A percentile compares a stretch with the other conserved stretches of the same genome.
Evolutionary conservation across 176 grass and related monocot genomes (phyloP).

Genomic region (Musa acuminata): DNA sequence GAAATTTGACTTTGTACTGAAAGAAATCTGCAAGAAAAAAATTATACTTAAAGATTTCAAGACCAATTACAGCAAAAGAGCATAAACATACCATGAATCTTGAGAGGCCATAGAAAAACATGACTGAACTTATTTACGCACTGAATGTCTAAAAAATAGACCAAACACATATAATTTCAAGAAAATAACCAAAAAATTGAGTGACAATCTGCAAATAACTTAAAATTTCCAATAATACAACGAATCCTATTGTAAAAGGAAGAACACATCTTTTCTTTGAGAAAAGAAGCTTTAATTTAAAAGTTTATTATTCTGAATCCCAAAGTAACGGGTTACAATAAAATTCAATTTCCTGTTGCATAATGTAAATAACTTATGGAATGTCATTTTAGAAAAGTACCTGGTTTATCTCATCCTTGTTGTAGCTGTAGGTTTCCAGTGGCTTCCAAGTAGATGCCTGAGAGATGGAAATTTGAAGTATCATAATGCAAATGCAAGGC

Average conservation of each 20-base stretch:
- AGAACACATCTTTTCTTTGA: not conserved
- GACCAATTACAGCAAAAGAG: not conserved
- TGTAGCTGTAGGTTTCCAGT: constrained; percentile 75
- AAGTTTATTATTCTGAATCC: not conserved
- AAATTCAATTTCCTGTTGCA: not conserved
- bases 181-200: not conserved
- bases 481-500: not conserved
- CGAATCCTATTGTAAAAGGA: not conserved
- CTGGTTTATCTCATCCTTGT: constrained; percentile 99
- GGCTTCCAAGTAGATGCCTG: constrained; percentile 64
- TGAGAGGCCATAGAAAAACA: not conserved
- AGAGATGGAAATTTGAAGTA: constrained; percentile 30
- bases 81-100: not conserved
- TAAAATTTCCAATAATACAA: not conserved
- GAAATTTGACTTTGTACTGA: constrained; percentile 63
- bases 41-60: not conserved
- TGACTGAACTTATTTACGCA: not conserved
- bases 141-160: not conserved
- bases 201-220: not conserved
- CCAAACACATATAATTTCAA: not conserved
- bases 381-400: constrained; percentile 16
- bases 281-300: not conserved
- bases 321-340: not conserved
- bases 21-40: constrained; percentile 50
- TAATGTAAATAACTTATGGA: not conserved